phyloP scores from a whole-genome alignment of 2,329 filamentous ascomycete species.

The Tolypocladium capitatum region DNA sequence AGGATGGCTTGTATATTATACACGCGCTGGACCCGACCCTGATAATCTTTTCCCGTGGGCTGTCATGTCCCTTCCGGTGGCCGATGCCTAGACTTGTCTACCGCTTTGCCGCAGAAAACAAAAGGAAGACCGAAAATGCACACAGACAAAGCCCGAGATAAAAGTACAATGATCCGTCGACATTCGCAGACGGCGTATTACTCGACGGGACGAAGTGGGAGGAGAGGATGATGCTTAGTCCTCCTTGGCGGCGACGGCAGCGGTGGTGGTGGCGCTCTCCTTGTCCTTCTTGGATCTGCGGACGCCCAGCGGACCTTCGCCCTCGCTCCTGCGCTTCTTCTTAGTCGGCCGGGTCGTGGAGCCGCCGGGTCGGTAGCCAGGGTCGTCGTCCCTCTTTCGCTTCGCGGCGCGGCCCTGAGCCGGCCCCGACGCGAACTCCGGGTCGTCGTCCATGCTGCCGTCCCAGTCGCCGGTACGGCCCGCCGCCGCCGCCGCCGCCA shows the following conservation, averaged over 20 bases:
- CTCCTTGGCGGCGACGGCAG: constrained; percentile 8
- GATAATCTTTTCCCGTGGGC: background rate
- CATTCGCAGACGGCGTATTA: background rate
- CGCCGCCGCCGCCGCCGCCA: constrained; percentile 7
- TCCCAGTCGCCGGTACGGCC: constrained; percentile 16
- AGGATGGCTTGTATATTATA: background rate
- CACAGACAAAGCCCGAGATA: background rate
- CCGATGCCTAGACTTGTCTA: background rate
- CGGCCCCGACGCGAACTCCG: constrained; percentile 18
- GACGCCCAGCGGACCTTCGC: constrained; percentile 20
- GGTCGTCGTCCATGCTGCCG: constrained; percentile 26
- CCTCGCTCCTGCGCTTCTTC: constrained; percentile 46
- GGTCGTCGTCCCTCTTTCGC: constrained; percentile 46
- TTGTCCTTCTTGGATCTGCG: constrained; percentile 23
- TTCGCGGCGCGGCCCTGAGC: constrained; percentile 20
- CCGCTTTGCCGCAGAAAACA: background rate
- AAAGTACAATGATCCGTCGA: background rate
- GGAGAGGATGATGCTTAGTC: constrained; percentile 14
- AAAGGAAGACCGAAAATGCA: background rate
- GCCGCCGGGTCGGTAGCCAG: constrained; percentile 45
- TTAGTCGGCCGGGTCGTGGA: constrained; percentile 40
- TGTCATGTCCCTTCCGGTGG: background rate
- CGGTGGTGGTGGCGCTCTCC: constrained; percentile 3
- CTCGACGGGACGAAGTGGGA: background rate
- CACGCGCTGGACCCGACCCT: background rate